These are phyloP conservation scores for Prunella vulgaris DNA, from an alignment of 257 asterid species.

Conservation along the genomic window DNA sequence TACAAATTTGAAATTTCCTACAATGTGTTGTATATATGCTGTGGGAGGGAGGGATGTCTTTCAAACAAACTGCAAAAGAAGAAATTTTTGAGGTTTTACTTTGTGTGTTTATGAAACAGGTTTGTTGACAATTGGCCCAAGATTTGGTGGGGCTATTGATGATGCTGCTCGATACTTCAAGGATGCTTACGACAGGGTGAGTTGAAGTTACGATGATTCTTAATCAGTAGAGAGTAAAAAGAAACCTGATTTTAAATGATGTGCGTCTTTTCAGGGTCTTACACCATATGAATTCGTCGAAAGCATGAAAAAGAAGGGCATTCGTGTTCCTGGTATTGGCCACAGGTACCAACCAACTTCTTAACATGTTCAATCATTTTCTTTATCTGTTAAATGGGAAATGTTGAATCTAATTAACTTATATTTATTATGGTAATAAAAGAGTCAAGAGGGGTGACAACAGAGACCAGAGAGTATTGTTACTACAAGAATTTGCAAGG, in stretches of 20 bases:
- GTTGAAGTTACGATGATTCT: constrained; percentile 9
- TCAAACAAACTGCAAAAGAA: background rate
- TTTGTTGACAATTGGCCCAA: constrained; percentile 92
- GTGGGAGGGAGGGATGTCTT: background rate
- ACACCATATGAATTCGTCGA: constrained; percentile 94
- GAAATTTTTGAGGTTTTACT: background rate
- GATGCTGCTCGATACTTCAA: constrained; percentile 99
- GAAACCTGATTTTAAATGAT: background rate
- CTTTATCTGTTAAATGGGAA: background rate
- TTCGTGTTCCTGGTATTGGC: constrained; percentile 97
- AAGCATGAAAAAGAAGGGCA: constrained; percentile 98
- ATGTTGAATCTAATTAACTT: background rate
- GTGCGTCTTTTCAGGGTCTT: constrained; percentile 49
- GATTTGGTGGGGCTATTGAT: constrained; percentile 99
- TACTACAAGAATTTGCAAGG: constrained; percentile 72
- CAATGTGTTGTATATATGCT: background rate
- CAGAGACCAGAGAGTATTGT: constrained; percentile 91
- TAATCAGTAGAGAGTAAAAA: constrained; percentile 4
- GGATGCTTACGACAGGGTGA: constrained; percentile 83
- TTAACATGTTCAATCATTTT: background rate
- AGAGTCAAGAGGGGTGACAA: constrained; percentile 98
- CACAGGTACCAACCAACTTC: constrained; percentile 56
- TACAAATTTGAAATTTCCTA: background rate
- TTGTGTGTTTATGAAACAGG: constrained; percentile 44
- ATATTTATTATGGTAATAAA: background rate